phyloP scores from a whole-genome alignment of 352 stramenopile genomes.

The Pythium coloratum region DNA sequence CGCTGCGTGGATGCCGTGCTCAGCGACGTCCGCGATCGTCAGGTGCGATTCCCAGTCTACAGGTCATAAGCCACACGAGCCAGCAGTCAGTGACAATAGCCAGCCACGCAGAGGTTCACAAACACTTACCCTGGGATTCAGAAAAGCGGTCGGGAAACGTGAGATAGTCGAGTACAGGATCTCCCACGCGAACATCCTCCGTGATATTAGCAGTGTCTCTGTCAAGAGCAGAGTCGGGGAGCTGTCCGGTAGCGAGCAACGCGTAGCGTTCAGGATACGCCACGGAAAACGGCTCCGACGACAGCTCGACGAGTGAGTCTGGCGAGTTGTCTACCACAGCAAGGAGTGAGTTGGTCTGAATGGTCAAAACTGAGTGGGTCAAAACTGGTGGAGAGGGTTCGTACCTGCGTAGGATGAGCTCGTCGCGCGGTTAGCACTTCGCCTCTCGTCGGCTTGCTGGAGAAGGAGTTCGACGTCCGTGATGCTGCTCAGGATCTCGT shows the following conservation, averaged over 20 bases:
- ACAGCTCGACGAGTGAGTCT: conserved; percentile 5
- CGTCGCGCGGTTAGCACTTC: not conserved
- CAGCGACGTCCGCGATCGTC: conserved; percentile 27
- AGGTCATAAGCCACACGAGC: not conserved
- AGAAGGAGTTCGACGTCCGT: conserved; percentile 58
- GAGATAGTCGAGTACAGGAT: conserved; percentile 58
- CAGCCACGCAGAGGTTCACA: not conserved
- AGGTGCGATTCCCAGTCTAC: conserved; percentile 19
- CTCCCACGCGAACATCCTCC: conserved; percentile 35
- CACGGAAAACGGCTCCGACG: conserved; percentile 20
- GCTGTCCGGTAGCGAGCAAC: conserved; percentile 15
- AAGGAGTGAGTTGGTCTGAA: not conserved
- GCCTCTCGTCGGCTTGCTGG: conserved; percentile 28
- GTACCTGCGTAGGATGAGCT: not conserved
- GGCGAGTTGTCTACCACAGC: not conserved
- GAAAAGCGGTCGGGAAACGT: conserved; percentile 60
- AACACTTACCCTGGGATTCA: conserved; percentile 35
- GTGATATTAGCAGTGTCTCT: not conserved
- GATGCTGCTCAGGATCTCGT: conserved; percentile 62
- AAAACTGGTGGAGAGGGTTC: not conserved
- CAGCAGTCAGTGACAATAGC: not conserved
- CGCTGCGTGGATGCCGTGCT: conserved; percentile 30
- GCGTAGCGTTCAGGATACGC: conserved; percentile 24
- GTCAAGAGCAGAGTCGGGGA: not conserved
- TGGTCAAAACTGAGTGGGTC: too few relatives aligned